Evolutionary conservation across 257 asterid species (phyloP), one percentile per base, ranked within the genome.

Genomic region (Fraxinus cuspidata): DNA sequence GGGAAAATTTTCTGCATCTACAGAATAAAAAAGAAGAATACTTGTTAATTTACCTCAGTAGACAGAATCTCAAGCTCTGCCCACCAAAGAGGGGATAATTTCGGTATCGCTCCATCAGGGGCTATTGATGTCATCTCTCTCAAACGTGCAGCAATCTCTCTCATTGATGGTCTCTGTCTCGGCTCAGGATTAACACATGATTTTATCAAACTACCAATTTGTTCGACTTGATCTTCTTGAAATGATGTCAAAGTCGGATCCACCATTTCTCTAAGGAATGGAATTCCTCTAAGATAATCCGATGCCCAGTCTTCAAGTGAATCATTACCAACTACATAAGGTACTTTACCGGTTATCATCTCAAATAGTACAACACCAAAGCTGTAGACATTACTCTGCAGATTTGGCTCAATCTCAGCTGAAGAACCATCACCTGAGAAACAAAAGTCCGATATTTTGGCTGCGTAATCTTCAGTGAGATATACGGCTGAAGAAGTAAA

Each of bases 41-140:
- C 51, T 42, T 11, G 49, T 12, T 42, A 42, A 12, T 42, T 42
- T 11, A 13, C 87, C 34, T 82, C 91, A n/a, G 86, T 74, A 0
- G 96, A 86, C 69, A 82, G 47, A 74, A 92, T 89, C 87, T 94
- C 97, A 18, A 94, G 89, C 77, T 92, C 98, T n/a, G 98, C 96
- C 98, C 96, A 92, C 98, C 97, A 92, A 58, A 92, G 96, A 51
- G 94, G 93, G 25, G 96, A 92, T 3, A 88, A 53, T 81, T 71
- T 85, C 11, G 97, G 97, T 67, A 84, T 78, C 3, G 97, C 98
- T 28, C 78, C 96, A 71, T 90, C 96, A 0, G 92, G 90, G 16
- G 81, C 93, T 18, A 94, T 87, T 35, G 85, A 90, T 2, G 96
- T 94, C 69, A 89, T 86, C 81, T 85, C 90, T 86, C 93, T 91